A percentile compares a stretch with the other conserved stretches of the same genome.
These are phyloP conservation scores for peach (Prunus persica) DNA, from an alignment of 306 rosid genomes.

Conservation along the genomic window DNA sequence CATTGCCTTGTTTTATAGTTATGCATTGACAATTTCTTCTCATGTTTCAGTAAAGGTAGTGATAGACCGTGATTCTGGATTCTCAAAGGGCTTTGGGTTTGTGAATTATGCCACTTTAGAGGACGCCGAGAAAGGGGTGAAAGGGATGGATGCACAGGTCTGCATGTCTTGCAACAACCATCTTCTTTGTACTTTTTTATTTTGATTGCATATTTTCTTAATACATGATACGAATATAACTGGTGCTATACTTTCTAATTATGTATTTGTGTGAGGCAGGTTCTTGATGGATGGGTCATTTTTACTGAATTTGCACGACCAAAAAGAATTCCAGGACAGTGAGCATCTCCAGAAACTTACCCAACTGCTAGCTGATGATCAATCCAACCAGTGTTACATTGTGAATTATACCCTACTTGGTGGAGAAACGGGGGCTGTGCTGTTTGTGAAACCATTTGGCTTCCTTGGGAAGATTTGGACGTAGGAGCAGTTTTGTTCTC, in stretches of 20 bases:
- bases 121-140: background rate
- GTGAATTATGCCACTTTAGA: background rate
- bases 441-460: background rate
- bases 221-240: too few species aligned
- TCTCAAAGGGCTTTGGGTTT: background rate
- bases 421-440: background rate
- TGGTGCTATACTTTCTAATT: background rate
- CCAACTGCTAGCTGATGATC: background rate
- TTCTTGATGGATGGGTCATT: background rate
- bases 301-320: background rate
- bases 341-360: background rate
- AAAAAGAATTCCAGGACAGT: background rate
- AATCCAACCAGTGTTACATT: background rate
- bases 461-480: background rate
- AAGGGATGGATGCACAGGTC: background rate
- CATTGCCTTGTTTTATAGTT: background rate
- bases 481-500: background rate
- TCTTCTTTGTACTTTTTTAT: background rate
- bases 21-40: background rate
- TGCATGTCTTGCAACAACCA: background rate
- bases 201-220: background rate
- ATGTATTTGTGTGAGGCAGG: background rate
- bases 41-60: background rate
- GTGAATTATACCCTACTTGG: background rate
- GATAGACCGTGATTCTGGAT: constrained; percentile 1